phyloP scores from a whole-genome alignment of 176 grass and related monocot species.

The Rhynchospora pubera region DNA sequence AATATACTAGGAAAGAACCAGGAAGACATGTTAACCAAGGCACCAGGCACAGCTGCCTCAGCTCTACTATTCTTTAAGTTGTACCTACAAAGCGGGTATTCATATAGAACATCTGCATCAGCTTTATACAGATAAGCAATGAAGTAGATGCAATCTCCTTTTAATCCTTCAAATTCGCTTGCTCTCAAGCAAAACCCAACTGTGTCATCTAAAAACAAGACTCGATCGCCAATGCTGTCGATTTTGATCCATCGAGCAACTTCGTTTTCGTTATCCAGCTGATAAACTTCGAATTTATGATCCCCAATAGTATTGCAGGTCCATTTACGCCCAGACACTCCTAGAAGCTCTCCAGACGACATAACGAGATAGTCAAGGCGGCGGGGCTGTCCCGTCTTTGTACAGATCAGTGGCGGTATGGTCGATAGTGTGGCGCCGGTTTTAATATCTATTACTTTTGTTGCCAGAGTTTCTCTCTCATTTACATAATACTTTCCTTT shows the following conservation, averaged over 20 bases:
- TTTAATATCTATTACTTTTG: conserved; percentile 12
- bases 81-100: conserved; percentile 16
- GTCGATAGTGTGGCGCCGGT: neutral
- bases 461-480: neutral
- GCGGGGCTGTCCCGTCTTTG: neutral
- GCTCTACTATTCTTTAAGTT: neutral
- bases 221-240: conserved; percentile 7
- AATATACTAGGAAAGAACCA: conserved; percentile 4
- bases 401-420: neutral
- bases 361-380: conserved; percentile 25
- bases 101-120: neutral
- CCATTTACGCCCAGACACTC: conserved; percentile 1
- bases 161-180: conserved; percentile 8
- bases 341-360: conserved; percentile 18
- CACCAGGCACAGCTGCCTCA: neutral
- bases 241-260: conserved; percentile 14
- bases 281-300: conserved; percentile 21
- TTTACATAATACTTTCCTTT: conserved; percentile 20
- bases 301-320: neutral
- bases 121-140: conserved; percentile 10
- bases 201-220: conserved; percentile 30
- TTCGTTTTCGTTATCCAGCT: neutral
- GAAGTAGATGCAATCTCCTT: conserved; percentile 23
- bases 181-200: conserved; percentile 5
- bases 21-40: neutral